phyloP scores from a whole-genome alignment of 108 stramenopile genomes.

The Nitzschia sp. region DNA sequence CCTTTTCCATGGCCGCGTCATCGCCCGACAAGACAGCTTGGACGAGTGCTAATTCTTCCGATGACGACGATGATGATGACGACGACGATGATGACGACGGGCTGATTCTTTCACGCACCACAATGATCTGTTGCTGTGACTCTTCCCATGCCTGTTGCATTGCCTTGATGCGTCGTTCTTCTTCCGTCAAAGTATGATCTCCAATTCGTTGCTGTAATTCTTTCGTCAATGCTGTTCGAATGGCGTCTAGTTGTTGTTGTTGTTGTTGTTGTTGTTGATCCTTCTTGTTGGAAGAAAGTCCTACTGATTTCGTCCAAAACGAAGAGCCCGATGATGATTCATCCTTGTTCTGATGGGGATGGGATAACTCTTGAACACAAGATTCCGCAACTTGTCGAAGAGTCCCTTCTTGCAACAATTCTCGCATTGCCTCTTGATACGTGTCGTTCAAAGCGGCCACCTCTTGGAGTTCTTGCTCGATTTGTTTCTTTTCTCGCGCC shows the following conservation, averaged over 20 bases:
- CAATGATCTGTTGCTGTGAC: neutral
- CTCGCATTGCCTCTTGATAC: constrained; percentile 6
- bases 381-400: constrained; percentile 5
- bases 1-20: too few species aligned
- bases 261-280: too few species aligned
- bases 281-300: neutral
- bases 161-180: constrained; percentile 12
- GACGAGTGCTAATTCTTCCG: neutral
- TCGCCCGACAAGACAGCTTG: neutral
- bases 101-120: neutral
- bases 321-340: neutral
- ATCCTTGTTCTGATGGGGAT: neutral
- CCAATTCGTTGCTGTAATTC: constrained; percentile 1
- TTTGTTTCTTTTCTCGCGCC: constrained; percentile 5
- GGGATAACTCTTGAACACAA: neutral
- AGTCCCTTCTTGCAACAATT: neutral
- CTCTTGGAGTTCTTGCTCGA: constrained; percentile 3
- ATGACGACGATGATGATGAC: neutral
- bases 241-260: neutral
- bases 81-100: neutral
- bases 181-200: constrained; percentile 4
- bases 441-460: neutral
- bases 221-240: neutral
- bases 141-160: constrained; percentile 19
- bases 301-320: neutral